phyloP scores from a whole-genome alignment of 2,329 filamentous ascomycete species.

The Sporothrix schenckii region DNA sequence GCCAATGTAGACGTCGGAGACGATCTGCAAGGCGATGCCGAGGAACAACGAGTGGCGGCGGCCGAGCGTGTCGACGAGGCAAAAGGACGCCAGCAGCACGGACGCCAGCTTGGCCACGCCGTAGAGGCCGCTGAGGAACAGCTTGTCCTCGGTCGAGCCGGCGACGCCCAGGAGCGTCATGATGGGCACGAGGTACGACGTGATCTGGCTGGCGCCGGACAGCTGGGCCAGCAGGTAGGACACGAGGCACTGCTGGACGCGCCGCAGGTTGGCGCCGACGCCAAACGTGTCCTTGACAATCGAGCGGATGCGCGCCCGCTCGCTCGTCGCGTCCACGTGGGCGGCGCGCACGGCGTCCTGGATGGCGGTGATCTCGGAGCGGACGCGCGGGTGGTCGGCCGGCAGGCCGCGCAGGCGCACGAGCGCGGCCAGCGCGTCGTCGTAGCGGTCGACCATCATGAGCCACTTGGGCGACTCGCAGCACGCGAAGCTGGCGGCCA shows the following conservation, averaged over 20 bases:
- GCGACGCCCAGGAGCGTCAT: slow-evolving; percentile 45
- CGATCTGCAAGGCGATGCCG: slow-evolving; percentile 45
- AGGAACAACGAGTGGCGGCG: slow-evolving; percentile 42
- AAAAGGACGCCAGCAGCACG: slow-evolving; percentile 48
- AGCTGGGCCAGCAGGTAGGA: slow-evolving; percentile 49
- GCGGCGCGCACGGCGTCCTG: slow-evolving; percentile 11
- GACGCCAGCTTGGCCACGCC: slow-evolving; percentile 49
- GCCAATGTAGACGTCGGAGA: slow-evolving; percentile 48
- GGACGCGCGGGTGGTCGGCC: slow-evolving; percentile 39
- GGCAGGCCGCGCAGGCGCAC: slow-evolving; percentile 42
- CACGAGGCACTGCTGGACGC: slow-evolving; percentile 46
- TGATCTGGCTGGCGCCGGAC: slow-evolving; percentile 50
- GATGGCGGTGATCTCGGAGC: slow-evolving; percentile 37
- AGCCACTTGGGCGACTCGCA: slow-evolving; percentile 46
- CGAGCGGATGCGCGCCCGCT: slow-evolving; percentile 27
- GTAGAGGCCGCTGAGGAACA: slow-evolving; percentile 51
- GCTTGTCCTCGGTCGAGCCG: slow-evolving; percentile 40
- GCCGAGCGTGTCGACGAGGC: slow-evolving; percentile 50
- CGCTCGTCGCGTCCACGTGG: neutral
- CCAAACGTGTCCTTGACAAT: slow-evolving; percentile 44
- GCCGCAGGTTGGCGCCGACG: slow-evolving; percentile 46
- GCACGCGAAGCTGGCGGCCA: slow-evolving; percentile 41
- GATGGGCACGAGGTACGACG: slow-evolving; percentile 50
- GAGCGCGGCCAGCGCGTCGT: slow-evolving; percentile 41
- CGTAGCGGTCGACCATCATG: slow-evolving; percentile 38